Conservation (phyloP, 2,329 filamentous ascomycete genomes). For the Fusarium graminum region DNA sequence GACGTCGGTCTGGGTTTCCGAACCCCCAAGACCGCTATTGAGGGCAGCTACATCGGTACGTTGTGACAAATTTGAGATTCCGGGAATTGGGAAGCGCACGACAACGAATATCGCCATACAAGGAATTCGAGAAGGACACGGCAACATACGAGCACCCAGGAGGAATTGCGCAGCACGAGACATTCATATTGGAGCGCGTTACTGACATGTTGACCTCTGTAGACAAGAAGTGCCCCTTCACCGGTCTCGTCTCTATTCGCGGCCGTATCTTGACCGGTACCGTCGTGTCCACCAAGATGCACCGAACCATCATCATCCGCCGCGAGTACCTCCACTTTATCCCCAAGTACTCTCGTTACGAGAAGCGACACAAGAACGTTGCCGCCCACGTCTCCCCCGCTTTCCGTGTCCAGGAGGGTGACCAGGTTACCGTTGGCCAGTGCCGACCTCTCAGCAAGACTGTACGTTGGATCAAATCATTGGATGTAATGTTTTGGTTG, state of each 20-base stretch:
- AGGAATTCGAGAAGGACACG: not conserved
- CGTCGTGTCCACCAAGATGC: slow-evolving; percentile 99
- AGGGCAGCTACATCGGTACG: slow-evolving; percentile 99
- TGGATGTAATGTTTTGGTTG: not conserved
- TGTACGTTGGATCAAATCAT: slow-evolving; percentile 70
- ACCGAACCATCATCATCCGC: slow-evolving; percentile 99
- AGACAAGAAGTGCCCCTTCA: slow-evolving; percentile 99
- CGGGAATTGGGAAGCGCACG: slow-evolving; percentile 17
- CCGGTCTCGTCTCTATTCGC: slow-evolving; percentile 98
- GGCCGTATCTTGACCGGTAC: slow-evolving; percentile 99
- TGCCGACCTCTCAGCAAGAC: slow-evolving; percentile 99
- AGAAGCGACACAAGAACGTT: slow-evolving; percentile 99
- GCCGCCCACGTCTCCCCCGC: slow-evolving; percentile 98
- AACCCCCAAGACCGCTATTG: slow-evolving; percentile 98
- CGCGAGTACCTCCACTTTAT: slow-evolving; percentile 99
- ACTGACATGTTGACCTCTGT: slow-evolving; percentile 50
- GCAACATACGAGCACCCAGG: not conserved
- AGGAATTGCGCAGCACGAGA: not conserved
- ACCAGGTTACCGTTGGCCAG: slow-evolving; percentile 99
- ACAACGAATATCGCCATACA: slow-evolving; percentile 8
- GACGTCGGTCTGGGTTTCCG: slow-evolving; percentile 99
- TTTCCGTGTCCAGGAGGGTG: slow-evolving; percentile 99
- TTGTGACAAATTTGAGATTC: slow-evolving; percentile 52
- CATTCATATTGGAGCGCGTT: slow-evolving; percentile 18
- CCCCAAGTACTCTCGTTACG: slow-evolving; percentile 99